Base-by-base conservation (phyloP, 1,139 yeast genomes). In the Candida mesenterica region DNA sequence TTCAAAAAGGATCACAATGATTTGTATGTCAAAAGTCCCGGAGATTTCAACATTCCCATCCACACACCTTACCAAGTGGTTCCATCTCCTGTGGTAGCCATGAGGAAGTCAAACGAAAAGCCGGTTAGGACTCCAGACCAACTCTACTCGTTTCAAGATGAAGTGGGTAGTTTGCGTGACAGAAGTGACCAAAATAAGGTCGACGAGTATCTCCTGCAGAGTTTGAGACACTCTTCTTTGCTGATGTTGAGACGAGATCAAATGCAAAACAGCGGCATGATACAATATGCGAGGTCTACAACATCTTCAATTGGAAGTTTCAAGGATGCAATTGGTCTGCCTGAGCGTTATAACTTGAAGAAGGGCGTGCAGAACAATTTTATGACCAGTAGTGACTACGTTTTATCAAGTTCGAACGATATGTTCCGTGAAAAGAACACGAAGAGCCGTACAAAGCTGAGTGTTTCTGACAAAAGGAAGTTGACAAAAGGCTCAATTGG, bases 61-160 rank as follows among this genome's bases (percentile, higher is more conserved):
- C 73, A 74, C 40, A 69, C 78, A 0, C 79, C 79, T 1, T 74
- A 72, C 45, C 56, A 52, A 36, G 65, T 46, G 13, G 49, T 50
- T 17, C 71, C 71, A 0, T 66, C 59, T 15, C 60, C 60, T 5
- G 39, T 50, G 9, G 36, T 52, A 34, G 49, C 43, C 31, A 48
- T 46, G 55, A 49, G 44, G 30, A 47, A 39, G 30, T 38, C 36
- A 37, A 39, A 31, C 26, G 45, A 45, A 24, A 34, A 31, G 17
- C 17, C 17, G 5, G 4, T 25, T 13, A 10, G 15, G 5, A 17
- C 12, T 13, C 5, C 8, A 6, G 22, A 19, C 8, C 22, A 6
- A 9, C 9, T 6, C 9, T 19, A 19, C 22, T 19, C 22, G 9
- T 19, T 19, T 9, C 22, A 19, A 9, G 22, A 19, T 19, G 22